Conservation (phyloP, 352 stramenopile species). For the Thalassiosira livingstoniorum region DNA sequence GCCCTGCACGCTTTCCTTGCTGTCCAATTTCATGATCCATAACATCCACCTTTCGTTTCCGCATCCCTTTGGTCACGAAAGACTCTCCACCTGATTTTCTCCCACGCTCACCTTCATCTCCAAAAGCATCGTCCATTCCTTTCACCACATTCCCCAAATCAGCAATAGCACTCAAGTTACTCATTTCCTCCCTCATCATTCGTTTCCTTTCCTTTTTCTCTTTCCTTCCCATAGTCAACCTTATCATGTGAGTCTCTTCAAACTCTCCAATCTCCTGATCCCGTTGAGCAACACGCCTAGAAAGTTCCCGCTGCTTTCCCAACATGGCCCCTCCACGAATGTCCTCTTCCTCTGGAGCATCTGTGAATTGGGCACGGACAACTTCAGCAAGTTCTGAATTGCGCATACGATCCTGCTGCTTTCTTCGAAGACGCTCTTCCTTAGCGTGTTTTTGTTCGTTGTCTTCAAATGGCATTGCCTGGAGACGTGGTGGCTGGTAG, state of each 20-base stretch:
- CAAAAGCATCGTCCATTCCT: conserved; percentile 65
- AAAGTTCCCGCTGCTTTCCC: conserved; percentile 66
- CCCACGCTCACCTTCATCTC: conserved; percentile 28
- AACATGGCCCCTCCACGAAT: conserved; percentile 73
- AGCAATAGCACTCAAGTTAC: conserved; percentile 78
- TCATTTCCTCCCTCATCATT: conserved; percentile 76
- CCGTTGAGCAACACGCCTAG: conserved; percentile 58
- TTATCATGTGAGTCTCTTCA: conserved; percentile 81
- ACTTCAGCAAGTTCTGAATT: conserved; percentile 77
- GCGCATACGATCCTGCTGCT: conserved; percentile 60
- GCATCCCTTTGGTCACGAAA: conserved; percentile 26
- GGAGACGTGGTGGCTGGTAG: conserved; percentile 77
- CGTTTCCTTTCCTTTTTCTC: conserved; percentile 80
- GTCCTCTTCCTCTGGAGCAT: conserved; percentile 83
- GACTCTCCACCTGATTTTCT: not conserved
- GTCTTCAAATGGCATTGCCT: conserved; percentile 75
- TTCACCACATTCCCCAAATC: conserved; percentile 72
- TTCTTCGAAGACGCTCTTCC: conserved; percentile 51
- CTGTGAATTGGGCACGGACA: conserved; percentile 71
- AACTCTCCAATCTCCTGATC: conserved; percentile 72
- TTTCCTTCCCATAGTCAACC: conserved; percentile 72
- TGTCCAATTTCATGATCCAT: conserved; percentile 13
- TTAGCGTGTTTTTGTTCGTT: conserved; percentile 64
- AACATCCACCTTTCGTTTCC: conserved; percentile 28
- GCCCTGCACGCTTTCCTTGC: conserved; percentile 3